These are phyloP conservation scores for Suhomyces wounanorum DNA, from an alignment of 1,139 yeast genomes.

Conservation along the genomic window DNA sequence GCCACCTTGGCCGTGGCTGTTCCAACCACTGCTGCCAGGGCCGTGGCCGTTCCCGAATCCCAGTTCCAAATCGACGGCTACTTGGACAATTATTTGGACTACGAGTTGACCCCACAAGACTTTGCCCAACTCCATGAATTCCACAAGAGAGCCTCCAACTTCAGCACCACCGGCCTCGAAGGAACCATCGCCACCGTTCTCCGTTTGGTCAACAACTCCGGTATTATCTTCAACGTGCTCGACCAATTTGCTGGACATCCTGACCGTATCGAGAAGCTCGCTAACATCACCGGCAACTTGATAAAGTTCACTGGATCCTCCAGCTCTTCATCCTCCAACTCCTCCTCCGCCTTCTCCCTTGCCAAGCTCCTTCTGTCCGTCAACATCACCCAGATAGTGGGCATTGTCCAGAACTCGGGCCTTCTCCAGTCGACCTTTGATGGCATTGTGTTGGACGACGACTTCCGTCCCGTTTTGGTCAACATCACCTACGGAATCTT, in stretches of 20 bases:
- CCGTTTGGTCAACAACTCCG: constrained; percentile 36
- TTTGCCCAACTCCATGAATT: background rate
- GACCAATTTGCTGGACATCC: constrained; percentile 40
- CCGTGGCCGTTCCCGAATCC: constrained; percentile 22
- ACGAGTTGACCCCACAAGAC: constrained; percentile 3
- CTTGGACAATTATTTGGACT: constrained; percentile 18
- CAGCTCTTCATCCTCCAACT: background rate
- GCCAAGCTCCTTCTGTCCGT: constrained; percentile 18
- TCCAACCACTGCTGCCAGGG: constrained; percentile 18
- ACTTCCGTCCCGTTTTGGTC: constrained; percentile 39
- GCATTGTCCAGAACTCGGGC: constrained; percentile 35
- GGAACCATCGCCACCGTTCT: constrained; percentile 20
- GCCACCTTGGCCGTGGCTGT: constrained; percentile 16
- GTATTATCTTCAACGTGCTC: constrained; percentile 38
- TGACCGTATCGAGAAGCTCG: constrained; percentile 28
- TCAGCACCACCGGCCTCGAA: constrained; percentile 4
- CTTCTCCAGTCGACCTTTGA: constrained; percentile 35
- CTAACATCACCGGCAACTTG: constrained; percentile 33
- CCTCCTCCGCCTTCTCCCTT: constrained; percentile 6
- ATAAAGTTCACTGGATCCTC: constrained; percentile 6
- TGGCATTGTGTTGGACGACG: constrained; percentile 40
- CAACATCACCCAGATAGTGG: constrained; percentile 29
- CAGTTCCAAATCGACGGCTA: constrained; percentile 18
- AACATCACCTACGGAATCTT: constrained; percentile 36
- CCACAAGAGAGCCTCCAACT: constrained; percentile 7